Conservation (phyloP, 176 grass and related monocot genomes). For the Thalia dealbata region DNA sequence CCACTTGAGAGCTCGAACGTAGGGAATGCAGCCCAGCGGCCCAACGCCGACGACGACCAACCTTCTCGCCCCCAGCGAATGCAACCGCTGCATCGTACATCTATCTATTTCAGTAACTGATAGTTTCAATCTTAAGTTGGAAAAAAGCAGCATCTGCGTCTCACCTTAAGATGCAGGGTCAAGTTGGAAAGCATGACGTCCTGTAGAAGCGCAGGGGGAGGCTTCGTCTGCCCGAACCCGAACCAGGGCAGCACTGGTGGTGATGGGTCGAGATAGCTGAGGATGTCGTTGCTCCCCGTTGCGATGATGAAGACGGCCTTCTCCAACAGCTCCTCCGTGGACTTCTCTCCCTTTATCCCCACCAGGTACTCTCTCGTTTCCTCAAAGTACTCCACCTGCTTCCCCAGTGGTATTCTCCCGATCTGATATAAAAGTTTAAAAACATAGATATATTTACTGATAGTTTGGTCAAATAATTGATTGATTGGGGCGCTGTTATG, state of each 20-base stretch:
- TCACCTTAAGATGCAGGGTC: slow-evolving; percentile 64
- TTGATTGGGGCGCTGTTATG: no score
- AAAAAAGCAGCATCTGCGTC: not conserved
- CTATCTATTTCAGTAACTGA: no score
- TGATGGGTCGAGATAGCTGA: slow-evolving; percentile 69
- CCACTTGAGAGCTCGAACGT: slow-evolving; percentile 45
- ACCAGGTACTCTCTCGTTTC: slow-evolving; percentile 44
- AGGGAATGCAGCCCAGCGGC: slow-evolving; percentile 76
- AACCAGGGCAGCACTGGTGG: slow-evolving; percentile 45
- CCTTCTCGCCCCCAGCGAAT: slow-evolving; percentile 57
- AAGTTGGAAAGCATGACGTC: slow-evolving; percentile 64
- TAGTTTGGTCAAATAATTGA: no score
- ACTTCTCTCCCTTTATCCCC: slow-evolving; percentile 32
- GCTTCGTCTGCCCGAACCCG: slow-evolving; percentile 53
- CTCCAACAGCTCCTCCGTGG: slow-evolving; percentile 40
- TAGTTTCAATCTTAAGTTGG: not conserved
- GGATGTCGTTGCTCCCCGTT: slow-evolving; percentile 68
- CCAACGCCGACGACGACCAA: slow-evolving; percentile 60
- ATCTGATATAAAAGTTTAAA: slow-evolving; percentile 38
- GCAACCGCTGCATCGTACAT: slow-evolving; percentile 37
- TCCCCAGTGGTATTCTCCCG: slow-evolving; percentile 54
- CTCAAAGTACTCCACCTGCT: slow-evolving; percentile 69
- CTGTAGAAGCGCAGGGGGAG: slow-evolving; percentile 41
- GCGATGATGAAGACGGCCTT: slow-evolving; percentile 44
- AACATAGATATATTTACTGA: no score